Evolutionary conservation across 1,284 basidiomycete genomes (phyloP).

Genomic region (Tetrapyrgos nigripes): DNA sequence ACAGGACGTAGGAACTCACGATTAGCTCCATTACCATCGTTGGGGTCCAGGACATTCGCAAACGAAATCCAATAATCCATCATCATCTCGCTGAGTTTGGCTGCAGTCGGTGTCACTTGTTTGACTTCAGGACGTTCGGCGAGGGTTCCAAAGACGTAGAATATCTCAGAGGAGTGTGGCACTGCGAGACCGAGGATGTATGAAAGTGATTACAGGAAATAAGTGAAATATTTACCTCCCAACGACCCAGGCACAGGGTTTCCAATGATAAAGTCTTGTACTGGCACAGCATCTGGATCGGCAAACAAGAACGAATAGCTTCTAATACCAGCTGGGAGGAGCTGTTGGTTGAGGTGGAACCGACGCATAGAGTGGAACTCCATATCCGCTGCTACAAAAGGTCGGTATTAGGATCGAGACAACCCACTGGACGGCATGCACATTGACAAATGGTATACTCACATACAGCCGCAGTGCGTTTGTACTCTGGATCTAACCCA

Average conservation of each 20-base stretch:
- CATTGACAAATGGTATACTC: constrained; percentile 1
- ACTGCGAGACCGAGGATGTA: neutral
- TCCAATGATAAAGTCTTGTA: neutral
- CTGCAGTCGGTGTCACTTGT: neutral
- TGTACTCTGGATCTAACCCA: constrained; percentile 29
- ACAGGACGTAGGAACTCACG: constrained; percentile 30
- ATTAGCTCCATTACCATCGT: constrained; percentile 44
- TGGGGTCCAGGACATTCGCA: constrained; percentile 1
- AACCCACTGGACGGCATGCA: constrained; percentile 3
- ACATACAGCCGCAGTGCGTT: constrained; percentile 33
- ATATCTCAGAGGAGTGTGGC: constrained; percentile 7
- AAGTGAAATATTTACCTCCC: constrained; percentile 2
- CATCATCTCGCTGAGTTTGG: constrained; percentile 1
- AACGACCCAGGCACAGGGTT: neutral
- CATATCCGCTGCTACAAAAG: neutral
- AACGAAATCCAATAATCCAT: constrained; percentile 7
- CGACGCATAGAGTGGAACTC: constrained; percentile 2
- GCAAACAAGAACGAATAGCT: constrained; percentile 7
- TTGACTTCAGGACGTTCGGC: too few species aligned
- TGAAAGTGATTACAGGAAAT: neutral
- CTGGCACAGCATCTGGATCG: neutral
- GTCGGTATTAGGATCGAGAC: neutral
- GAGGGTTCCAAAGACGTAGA: constrained; percentile 5
- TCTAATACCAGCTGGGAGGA: neutral
- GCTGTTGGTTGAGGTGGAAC: neutral